Evolutionary conservation across 129 eudicot genomes (phyloP).

Genomic region (Cynara cardunculus): DNA sequence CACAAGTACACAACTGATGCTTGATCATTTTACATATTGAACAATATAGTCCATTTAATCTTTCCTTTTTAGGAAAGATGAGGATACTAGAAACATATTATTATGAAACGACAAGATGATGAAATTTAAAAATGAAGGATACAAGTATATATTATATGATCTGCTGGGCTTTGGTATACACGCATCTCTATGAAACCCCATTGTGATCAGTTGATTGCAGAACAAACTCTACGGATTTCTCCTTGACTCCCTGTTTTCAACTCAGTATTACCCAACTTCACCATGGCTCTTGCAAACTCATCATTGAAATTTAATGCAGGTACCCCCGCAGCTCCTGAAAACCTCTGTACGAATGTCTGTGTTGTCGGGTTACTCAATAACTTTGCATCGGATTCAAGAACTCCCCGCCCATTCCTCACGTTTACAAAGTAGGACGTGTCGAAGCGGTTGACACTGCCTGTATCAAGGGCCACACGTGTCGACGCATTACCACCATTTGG

Average conservation of each 20-base stretch:
- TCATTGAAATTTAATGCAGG: conserved; percentile 29
- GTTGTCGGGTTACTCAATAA: conserved; percentile 40
- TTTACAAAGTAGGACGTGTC: conserved; percentile 43
- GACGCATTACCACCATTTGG: conserved; percentile 32
- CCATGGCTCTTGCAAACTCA: conserved; percentile 56
- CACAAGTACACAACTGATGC: neutral
- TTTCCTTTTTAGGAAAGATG: neutral
- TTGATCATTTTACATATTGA: neutral
- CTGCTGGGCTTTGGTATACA: no score
- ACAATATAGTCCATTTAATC: neutral
- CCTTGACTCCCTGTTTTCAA: conserved; percentile 49
- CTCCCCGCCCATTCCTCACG: conserved; percentile 40
- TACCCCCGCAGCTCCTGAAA: conserved; percentile 38
- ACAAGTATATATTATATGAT: neutral
- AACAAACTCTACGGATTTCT: conserved; percentile 55
- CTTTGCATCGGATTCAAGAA: conserved; percentile 52
- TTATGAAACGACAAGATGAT: neutral
- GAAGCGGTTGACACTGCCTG: conserved; percentile 31
- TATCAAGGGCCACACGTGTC: conserved; percentile 37
- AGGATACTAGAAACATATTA: neutral
- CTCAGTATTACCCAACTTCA: conserved; percentile 51
- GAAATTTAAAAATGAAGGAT: neutral
- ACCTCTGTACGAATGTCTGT: conserved; percentile 27
- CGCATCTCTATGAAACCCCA: neutral
- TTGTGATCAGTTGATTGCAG: conserved; percentile 34